Evolutionary conservation across 768 basidiomycete genomes (phyloP).

Genomic region (Russula ochroleuca): DNA sequence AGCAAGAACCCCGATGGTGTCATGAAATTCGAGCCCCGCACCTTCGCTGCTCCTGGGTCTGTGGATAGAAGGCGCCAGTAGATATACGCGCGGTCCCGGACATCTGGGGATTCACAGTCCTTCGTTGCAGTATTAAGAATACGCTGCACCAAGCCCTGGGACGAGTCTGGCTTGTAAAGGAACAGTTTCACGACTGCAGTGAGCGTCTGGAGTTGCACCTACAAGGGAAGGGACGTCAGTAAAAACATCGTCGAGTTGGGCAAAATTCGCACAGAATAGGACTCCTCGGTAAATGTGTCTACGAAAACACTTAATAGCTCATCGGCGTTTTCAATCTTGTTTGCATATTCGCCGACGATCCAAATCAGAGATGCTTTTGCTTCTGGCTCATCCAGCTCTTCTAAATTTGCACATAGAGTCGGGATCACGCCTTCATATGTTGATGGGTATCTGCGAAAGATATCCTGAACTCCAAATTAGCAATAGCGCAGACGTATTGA

Average conservation of each 20-base stretch:
- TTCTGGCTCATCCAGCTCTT: constrained; percentile 96
- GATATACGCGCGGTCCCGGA: constrained; percentile 94
- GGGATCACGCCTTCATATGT: constrained; percentile 98
- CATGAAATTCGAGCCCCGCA: constrained; percentile 31
- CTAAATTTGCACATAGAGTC: constrained; percentile 88
- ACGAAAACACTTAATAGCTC: constrained; percentile 88
- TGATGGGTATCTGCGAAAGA: constrained; percentile 95
- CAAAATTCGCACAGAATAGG: constrained; percentile 64
- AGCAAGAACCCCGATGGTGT: background rate
- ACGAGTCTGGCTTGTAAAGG: constrained; percentile 89
- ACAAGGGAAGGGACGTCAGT: background rate
- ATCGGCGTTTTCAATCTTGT: constrained; percentile 89
- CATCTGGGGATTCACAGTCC: constrained; percentile 94
- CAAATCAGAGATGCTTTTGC: constrained; percentile 97
- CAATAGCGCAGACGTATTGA: background rate
- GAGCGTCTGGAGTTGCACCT: constrained; percentile 69
- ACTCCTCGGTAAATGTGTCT: constrained; percentile 89
- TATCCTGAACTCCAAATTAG: constrained; percentile 56
- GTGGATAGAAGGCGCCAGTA: constrained; percentile 96
- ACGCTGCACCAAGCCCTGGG: constrained; percentile 89
- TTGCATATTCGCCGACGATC: constrained; percentile 98
- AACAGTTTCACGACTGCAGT: constrained; percentile 97
- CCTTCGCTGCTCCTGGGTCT: constrained; percentile 94
- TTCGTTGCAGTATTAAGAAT: constrained; percentile 93
- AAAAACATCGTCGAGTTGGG: background rate